Conservation (phyloP, 371 early-diverging fungal genomes). For the Mortierella sp. region DNA sequence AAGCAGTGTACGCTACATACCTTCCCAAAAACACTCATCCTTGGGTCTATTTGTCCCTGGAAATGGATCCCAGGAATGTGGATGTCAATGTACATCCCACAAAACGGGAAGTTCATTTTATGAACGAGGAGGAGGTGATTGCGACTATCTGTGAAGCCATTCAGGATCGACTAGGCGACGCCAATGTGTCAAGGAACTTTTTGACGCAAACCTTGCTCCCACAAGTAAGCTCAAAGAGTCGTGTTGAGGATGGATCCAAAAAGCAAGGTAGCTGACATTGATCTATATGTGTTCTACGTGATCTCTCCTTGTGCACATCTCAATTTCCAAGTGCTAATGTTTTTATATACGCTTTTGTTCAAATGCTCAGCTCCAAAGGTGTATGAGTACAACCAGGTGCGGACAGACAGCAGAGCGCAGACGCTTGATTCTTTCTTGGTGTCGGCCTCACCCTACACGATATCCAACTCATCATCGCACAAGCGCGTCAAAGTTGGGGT, state of each 20-base stretch:
- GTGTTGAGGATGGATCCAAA: slow-evolving; percentile 32
- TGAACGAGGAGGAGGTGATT: slow-evolving; percentile 91
- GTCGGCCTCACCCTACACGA: slow-evolving; percentile 39
- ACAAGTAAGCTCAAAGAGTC: slow-evolving; percentile 29
- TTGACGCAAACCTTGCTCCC: slow-evolving; percentile 64
- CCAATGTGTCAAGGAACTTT: slow-evolving; percentile 69
- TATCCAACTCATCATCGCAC: slow-evolving; percentile 14
- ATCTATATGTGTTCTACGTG: neutral
- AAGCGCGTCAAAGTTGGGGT: slow-evolving; percentile 38
- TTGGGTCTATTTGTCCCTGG: slow-evolving; percentile 93
- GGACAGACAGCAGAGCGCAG: slow-evolving; percentile 82
- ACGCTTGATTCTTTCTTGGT: slow-evolving; percentile 77
- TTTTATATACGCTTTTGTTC: neutral
- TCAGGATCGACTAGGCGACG: slow-evolving; percentile 65
- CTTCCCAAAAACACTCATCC: slow-evolving; percentile 93
- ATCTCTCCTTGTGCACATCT: neutral
- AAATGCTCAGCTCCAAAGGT: slow-evolving; percentile 33
- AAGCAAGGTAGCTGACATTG: slow-evolving; percentile 22
- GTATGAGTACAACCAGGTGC: slow-evolving; percentile 77
- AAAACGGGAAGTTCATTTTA: slow-evolving; percentile 94
- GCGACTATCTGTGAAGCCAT: slow-evolving; percentile 75
- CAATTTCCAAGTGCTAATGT: neutral
- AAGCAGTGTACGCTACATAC: slow-evolving; percentile 81
- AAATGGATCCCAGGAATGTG: slow-evolving; percentile 85
- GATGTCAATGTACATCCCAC: slow-evolving; percentile 99